Percentiles rank a stretch among this genome's conserved stretches.
Evolutionary conservation across 2,329 filamentous ascomycete species (phyloP).

Genomic region (Ascochyta clinopodiicola): DNA sequence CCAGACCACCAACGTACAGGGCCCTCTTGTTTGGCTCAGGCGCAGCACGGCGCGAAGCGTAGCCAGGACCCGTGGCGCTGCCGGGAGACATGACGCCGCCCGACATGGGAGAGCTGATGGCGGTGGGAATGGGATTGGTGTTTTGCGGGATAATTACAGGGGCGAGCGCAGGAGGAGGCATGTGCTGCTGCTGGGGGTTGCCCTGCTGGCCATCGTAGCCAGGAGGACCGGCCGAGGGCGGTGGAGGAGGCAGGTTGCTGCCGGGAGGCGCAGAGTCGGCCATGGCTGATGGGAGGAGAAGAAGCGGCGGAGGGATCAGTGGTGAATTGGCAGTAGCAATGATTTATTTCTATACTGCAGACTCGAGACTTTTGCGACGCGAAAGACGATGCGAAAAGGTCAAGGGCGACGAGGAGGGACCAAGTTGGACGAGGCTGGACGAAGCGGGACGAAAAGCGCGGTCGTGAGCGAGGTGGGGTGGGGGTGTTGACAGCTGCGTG

Average conservation of each 20-base stretch:
- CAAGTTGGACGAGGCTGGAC: not conserved
- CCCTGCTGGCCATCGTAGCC: constrained; percentile 71
- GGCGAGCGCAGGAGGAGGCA: constrained; percentile 88
- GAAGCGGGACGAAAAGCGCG: constrained; percentile 17
- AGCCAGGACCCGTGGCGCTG: constrained; percentile 71
- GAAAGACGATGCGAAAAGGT: constrained; percentile 17
- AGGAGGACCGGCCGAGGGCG: constrained; percentile 73
- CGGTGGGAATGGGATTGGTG: constrained; percentile 92
- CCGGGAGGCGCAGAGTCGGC: constrained; percentile 72
- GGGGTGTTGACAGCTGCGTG: constrained; percentile 25
- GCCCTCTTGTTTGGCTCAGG: constrained; percentile 99
- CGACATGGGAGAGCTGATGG: constrained; percentile 86
- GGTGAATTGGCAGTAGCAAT: constrained; percentile 2
- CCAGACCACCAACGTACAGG: constrained; percentile 92
- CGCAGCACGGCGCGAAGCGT: constrained; percentile 80
- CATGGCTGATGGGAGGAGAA: constrained; percentile 62
- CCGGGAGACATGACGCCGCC: constrained; percentile 83
- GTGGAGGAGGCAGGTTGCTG: constrained; percentile 72
- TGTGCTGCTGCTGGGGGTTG: constrained; percentile 71
- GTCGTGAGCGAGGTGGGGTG: constrained; percentile 20
- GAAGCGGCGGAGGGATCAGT: constrained; percentile 16
- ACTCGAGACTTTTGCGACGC: constrained; percentile 2
- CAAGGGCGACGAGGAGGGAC: not conserved
- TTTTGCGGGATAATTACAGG: constrained; percentile 89
- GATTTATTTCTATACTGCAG: constrained; percentile 6